A percentile compares a stretch with the other conserved stretches of the same genome.
Evolutionary conservation across 306 rosid genomes (phyloP).

Genomic region (Notholithocarpus densiflorus): DNA sequence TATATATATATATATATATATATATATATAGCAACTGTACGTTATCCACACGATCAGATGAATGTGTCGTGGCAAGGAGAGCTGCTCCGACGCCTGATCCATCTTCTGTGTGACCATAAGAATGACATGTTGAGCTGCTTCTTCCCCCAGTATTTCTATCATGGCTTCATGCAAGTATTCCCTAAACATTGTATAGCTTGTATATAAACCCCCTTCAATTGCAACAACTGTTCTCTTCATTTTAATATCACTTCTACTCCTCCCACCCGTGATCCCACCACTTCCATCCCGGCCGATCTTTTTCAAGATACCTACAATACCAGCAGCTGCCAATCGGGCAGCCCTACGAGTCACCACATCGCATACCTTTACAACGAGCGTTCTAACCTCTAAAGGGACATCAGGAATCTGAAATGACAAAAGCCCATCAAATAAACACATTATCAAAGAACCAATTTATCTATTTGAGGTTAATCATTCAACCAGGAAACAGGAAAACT

Average conservation of each 20-base stretch:
- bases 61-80: conserved; percentile 76
- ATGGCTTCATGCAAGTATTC: conserved; percentile 80
- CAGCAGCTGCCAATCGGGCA: conserved; percentile 86
- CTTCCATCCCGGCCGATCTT: conserved; percentile 88
- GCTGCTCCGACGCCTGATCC: conserved; percentile 87
- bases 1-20: conserved; percentile 38
- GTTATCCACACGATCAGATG: conserved; percentile 65
- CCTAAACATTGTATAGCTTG: conserved; percentile 61
- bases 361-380: conserved; percentile 68
- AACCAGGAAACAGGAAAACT: background rate
- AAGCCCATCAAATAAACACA: background rate
- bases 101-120: conserved; percentile 74
- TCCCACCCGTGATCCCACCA: conserved; percentile 72
- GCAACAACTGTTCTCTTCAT: conserved; percentile 76
- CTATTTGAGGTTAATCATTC: background rate
- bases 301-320: conserved; percentile 81
- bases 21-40: conserved; percentile 58
- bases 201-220: conserved; percentile 73
- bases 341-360: conserved; percentile 83
- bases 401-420: conserved; percentile 55
- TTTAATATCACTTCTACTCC: conserved; percentile 53
- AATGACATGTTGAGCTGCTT: conserved; percentile 66
- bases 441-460: background rate
- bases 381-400: conserved; percentile 62
- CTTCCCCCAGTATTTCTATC: conserved; percentile 78